Evolutionary conservation across 2,329 filamentous ascomycete species (phyloP).

Genomic region (Basipetospora sp.): DNA sequence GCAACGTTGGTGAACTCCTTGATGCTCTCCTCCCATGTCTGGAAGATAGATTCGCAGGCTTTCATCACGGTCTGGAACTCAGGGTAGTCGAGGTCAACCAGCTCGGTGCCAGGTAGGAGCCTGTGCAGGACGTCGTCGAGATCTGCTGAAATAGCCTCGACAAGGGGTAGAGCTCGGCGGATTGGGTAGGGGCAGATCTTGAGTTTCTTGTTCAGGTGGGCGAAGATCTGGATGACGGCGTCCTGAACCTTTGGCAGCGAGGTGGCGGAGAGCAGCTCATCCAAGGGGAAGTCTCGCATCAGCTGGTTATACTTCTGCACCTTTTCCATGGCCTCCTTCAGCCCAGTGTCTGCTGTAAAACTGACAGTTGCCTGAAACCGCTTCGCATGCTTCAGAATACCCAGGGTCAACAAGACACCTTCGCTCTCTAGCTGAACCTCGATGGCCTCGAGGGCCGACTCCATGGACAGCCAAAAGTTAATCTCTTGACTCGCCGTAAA

Average conservation of each 20-base stretch:
- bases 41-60: constrained; percentile 72
- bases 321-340: constrained; percentile 90
- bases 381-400: constrained; percentile 92
- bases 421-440: constrained; percentile 78
- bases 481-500: constrained; percentile 86
- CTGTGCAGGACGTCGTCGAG: constrained; percentile 75
- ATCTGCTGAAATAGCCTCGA: constrained; percentile 90
- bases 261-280: constrained; percentile 84
- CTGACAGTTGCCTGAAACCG: constrained; percentile 95
- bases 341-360: constrained; percentile 85
- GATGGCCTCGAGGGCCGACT: constrained; percentile 80
- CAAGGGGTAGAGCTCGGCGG: constrained; percentile 76
- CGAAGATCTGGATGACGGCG: constrained; percentile 77
- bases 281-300: constrained; percentile 93
- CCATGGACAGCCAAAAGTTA: constrained; percentile 98
- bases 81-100: constrained; percentile 83
- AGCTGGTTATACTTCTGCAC: constrained; percentile 98
- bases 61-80: constrained; percentile 81
- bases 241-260: constrained; percentile 80
- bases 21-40: constrained; percentile 84
- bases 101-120: constrained; percentile 67
- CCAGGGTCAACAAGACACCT: constrained; percentile 78
- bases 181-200: constrained; percentile 94
- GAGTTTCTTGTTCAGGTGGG: constrained; percentile 92
- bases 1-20: constrained; percentile 98